Evolutionary conservation across 441 rosid genomes (phyloP), one percentile per base, ranked within the genome.

Genomic region (Arabidopsis lyrata): DNA sequence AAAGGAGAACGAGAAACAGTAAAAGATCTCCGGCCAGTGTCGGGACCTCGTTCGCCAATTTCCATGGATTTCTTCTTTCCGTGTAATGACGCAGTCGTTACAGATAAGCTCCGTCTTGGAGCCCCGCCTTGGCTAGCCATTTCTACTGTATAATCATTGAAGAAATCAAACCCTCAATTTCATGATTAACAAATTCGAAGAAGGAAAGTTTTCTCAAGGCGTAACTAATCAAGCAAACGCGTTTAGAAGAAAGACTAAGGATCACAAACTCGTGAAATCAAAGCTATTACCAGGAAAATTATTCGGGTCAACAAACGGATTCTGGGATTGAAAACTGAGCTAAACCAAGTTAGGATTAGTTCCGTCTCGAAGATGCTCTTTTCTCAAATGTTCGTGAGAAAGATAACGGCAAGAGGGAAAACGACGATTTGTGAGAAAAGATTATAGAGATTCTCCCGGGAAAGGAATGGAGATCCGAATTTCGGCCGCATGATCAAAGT

Each of bases 71-170:
- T 88, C 79, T 86, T 95, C 86, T 82, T 90, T 50, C 80, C 84
- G 42, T 68, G 78, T n/a, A 73, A 62, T 16, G 96, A 85, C 0
- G 86, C 75, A 73, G 62, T 84, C 44, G 87, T 59, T 44, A 83
- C 15, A 45, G 98, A 85, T 63, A 82, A 20, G 54, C 90, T 90
- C 65, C 81, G 85, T 81, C 97, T 84, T 29, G 96, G 83, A 41
- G 94, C 75, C 67, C 93, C 91, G 45, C 87, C 86, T 77, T n/a
- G n/a, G n/a, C n/a, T n/a, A n/a, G n/a, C n/a, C n/a, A n/a, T n/a
- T 66, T 69, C 31, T 32, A 29, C 39, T 38, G 8, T 73, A 53
- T 5, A 5, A 54, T 29, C 18, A 63, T 11, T 9, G 29, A 69
- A 53, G 0, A 54, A 49, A 54, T 39, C 66, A 63, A 77, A 48